A percentile compares a stretch with the other conserved stretches of the same genome.
Evolutionary conservation across 2,329 filamentous ascomycete species (phyloP).

Genomic region (Colletotrichum sp.): DNA sequence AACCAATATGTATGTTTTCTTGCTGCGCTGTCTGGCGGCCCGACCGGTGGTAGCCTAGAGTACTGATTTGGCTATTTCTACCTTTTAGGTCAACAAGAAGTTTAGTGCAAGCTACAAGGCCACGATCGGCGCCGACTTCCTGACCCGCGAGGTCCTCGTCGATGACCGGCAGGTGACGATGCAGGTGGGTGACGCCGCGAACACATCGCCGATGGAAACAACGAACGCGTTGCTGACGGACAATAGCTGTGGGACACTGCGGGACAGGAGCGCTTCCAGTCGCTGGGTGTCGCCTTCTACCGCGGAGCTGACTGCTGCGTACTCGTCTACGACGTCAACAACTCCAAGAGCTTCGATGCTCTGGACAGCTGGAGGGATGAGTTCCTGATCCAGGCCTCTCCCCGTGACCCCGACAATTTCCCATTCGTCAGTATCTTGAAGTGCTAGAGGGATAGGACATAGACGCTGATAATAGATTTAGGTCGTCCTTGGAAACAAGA

Average conservation of each 20-base stretch:
- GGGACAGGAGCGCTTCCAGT: constrained; percentile 97
- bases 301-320: constrained; percentile 97
- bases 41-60: not conserved
- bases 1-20: constrained; percentile 93
- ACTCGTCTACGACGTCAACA: constrained; percentile 98
- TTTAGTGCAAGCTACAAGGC: constrained; percentile 99
- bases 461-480: constrained; percentile 39
- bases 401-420: constrained; percentile 95
- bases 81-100: constrained; percentile 95
- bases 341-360: constrained; percentile 98
- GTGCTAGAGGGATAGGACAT: not conserved
- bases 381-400: constrained; percentile 96
- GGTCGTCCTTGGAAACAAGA: constrained; percentile 98
- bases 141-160: constrained; percentile 96
- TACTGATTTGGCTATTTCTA: not conserved
- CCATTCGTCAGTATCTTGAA: constrained; percentile 80
- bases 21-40: not conserved
- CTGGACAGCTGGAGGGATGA: constrained; percentile 98
- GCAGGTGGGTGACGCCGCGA: constrained; percentile 67
- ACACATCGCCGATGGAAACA: not conserved
- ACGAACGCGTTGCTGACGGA: not conserved
- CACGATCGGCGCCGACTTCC: constrained; percentile 97
- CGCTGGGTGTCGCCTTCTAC: constrained; percentile 96
- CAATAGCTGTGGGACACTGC: constrained; percentile 94
- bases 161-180: constrained; percentile 98